These are phyloP conservation scores for Pichia californica DNA, from an alignment of 805 yeast species.

Conservation along the genomic window DNA sequence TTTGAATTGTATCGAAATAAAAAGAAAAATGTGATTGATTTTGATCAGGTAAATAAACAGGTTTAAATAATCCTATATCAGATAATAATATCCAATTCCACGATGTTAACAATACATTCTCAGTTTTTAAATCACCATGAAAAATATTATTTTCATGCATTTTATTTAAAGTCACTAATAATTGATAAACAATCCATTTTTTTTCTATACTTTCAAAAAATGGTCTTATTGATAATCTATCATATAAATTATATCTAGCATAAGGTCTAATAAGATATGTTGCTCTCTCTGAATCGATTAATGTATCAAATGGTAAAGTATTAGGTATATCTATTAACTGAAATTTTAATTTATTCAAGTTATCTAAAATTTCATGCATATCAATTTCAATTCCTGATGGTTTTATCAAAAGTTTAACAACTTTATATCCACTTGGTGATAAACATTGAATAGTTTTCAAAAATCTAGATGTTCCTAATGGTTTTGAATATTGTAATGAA, in stretches of 20 bases:
- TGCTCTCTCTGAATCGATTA: slow-evolving; percentile 86
- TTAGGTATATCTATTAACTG: slow-evolving; percentile 48
- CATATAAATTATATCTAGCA: slow-evolving; percentile 75
- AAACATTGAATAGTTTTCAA: slow-evolving; percentile 79
- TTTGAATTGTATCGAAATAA: slow-evolving; percentile 83
- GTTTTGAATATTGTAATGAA: slow-evolving; percentile 66
- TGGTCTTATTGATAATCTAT: slow-evolving; percentile 80
- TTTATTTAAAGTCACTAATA: slow-evolving; percentile 53
- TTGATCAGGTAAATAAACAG: slow-evolving; percentile 79
- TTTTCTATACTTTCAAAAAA: slow-evolving; percentile 77
- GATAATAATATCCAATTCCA: slow-evolving; percentile 82
- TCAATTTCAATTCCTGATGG: slow-evolving; percentile 39
- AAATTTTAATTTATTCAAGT: slow-evolving; percentile 30
- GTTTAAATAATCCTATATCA: slow-evolving; percentile 85
- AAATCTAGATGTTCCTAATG: slow-evolving; percentile 75
- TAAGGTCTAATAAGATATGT: slow-evolving; percentile 84
- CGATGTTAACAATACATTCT: slow-evolving; percentile 77
- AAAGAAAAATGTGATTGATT: slow-evolving; percentile 90
- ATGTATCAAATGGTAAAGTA: slow-evolving; percentile 61
- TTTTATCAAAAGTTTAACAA: slow-evolving; percentile 78
- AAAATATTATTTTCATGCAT: slow-evolving; percentile 56
- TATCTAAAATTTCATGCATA: slow-evolving; percentile 26
- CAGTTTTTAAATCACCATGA: slow-evolving; percentile 92
- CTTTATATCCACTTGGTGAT: slow-evolving; percentile 64
- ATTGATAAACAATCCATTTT: slow-evolving; percentile 77